phyloP scores from a whole-genome alignment of 2,329 filamentous ascomycete genomes.

The Phoma sp. region DNA sequence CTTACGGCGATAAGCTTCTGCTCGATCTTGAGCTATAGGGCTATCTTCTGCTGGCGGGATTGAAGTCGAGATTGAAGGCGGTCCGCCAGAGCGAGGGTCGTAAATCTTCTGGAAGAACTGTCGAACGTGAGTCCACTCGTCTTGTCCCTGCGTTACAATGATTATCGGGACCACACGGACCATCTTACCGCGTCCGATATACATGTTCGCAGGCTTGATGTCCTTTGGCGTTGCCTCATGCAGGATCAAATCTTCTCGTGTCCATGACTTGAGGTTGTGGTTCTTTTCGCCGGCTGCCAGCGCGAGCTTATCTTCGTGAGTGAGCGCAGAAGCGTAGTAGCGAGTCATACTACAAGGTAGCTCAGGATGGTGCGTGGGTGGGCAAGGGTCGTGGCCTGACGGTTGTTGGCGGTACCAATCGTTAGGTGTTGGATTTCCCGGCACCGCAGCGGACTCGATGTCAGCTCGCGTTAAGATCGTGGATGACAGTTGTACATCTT shows the following conservation, averaged over 20 bases:
- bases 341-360: conserved; percentile 5
- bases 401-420: neutral
- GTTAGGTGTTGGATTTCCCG: neutral
- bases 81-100: neutral
- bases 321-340: conserved; percentile 33
- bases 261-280: conserved; percentile 31
- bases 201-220: conserved; percentile 16
- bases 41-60: neutral
- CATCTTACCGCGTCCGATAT: conserved; percentile 18
- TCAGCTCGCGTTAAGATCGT: neutral
- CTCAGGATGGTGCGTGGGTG: neutral
- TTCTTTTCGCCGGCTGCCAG: conserved; percentile 26
- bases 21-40: neutral
- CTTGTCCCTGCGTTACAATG: conserved; percentile 10
- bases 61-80: neutral
- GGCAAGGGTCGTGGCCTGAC: neutral
- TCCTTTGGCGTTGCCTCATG: conserved; percentile 20
- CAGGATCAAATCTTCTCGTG: conserved; percentile 9
- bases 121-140: conserved; percentile 7
- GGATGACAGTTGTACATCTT: neutral
- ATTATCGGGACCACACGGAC: conserved; percentile 21
- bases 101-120: neutral
- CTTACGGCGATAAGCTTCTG: conserved; percentile 2
- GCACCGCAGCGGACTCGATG: neutral
- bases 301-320: conserved; percentile 21